Evolutionary conservation across 2,329 filamentous ascomycete species (phyloP).

Genomic region (Triangularia setosa): DNA sequence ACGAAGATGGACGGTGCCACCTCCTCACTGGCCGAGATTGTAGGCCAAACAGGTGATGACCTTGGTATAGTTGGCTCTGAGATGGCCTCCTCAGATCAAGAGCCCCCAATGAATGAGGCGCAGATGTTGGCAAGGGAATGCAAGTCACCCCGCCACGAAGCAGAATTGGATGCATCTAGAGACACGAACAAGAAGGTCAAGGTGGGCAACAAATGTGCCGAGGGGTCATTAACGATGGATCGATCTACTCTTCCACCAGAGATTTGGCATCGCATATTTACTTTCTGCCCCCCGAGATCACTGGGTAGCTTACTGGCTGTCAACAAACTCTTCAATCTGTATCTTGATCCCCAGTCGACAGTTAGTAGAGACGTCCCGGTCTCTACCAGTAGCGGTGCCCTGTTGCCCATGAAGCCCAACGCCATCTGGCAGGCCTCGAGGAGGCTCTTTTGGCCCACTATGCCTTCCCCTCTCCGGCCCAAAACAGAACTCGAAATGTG

Average conservation of each 20-base stretch:
- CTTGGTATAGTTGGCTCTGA: background rate
- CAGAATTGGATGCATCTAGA: background rate
- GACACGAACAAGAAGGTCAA: background rate
- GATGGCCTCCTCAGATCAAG: background rate
- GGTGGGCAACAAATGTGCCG: background rate
- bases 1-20: background rate
- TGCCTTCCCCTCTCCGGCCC: constrained; percentile 64
- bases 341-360: constrained; percentile 48
- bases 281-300: constrained; percentile 58
- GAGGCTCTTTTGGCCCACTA: constrained; percentile 58
- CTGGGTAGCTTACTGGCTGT: constrained; percentile 63
- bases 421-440: constrained; percentile 68
- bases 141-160: background rate
- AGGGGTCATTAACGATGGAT: constrained; percentile 13
- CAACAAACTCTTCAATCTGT: constrained; percentile 62
- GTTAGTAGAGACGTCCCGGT: constrained; percentile 25
- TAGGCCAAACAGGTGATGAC: background rate
- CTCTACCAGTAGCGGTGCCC: constrained; percentile 35
- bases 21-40: background rate
- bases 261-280: constrained; percentile 69
- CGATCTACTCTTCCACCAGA: constrained; percentile 49
- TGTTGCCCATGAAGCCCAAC: constrained; percentile 50
- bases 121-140: background rate
- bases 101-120: background rate
- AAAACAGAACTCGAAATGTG: constrained; percentile 74